Base-by-base conservation (phyloP, 139 green algal genomes). In the Spirogloea muscicola region DNA sequence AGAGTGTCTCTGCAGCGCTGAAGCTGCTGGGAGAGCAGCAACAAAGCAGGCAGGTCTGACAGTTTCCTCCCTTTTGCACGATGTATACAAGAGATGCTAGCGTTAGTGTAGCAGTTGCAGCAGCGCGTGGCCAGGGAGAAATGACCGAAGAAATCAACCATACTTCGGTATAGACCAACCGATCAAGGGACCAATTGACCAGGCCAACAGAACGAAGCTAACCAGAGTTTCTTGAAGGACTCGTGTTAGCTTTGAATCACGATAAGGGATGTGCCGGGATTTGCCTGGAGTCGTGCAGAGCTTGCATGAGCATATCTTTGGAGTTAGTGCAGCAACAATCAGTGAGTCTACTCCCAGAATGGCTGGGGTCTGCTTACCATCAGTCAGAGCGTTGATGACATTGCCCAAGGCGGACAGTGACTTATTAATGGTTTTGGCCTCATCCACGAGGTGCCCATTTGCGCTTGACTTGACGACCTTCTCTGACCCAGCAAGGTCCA, bases 161-260 rank as follows among this genome's bases (percentile, higher is more conserved):
- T n/a, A n/a, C n/a, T n/a, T n/a, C n/a, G n/a, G n/a, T 73, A 1
- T 10, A 58, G 7, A 34, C 31, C 1, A 58, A 31, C 33, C 5
- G 40, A 58, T 60, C 10, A 27, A 27, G 4, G 9, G 18, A 72
- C 42, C 25, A 38, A 61, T 10, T n/a, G 41, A 31, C 3, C 37
- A 37, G 33, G 9, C n/a, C n/a, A n/a, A n/a, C n/a, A n/a, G n/a
- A n/a, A n/a, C n/a, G n/a, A n/a, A n/a, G n/a, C 42, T 74, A 31
- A 74, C 66, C 73, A 97, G 76, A 49, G 84, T 91, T 82, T 96
- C 93, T 72, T 97, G 89, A 61, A 98, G 86, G 63, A 97, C 90
- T n/a, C 93, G 82, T 3, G 93, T 98, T 10, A 98, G 85, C 85
- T 96, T 96, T 64, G 87, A 94, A 80, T 98, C 91, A 33, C 92